Percentiles rank a stretch among this genome's conserved stretches.
These are phyloP conservation scores for Cutaneotrichosporon sp. DNA, from an alignment of 1,284 basidiomycete genomes.

Conservation along the genomic window DNA sequence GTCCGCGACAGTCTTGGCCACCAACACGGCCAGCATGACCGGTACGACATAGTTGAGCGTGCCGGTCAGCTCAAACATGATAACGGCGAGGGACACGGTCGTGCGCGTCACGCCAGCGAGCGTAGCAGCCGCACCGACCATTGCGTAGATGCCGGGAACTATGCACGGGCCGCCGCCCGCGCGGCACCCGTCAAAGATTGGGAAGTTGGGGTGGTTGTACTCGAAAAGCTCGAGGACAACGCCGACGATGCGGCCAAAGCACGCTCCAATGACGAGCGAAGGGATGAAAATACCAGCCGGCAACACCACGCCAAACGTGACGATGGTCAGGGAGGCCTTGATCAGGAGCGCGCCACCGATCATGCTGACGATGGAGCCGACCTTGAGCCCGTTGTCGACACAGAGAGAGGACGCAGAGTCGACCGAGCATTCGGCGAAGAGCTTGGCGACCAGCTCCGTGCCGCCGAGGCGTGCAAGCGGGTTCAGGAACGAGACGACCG, in stretches of 20 bases:
- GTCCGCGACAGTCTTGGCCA: constrained; percentile 91
- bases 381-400: constrained; percentile 64
- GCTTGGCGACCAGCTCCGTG: constrained; percentile 79
- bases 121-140: constrained; percentile 84
- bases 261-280: constrained; percentile 93
- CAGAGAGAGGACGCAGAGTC: constrained; percentile 69
- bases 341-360: constrained; percentile 74
- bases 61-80: constrained; percentile 95
- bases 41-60: constrained; percentile 93
- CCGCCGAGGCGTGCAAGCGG: constrained; percentile 91
- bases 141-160: constrained; percentile 85
- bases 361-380: constrained; percentile 66
- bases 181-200: constrained; percentile 66
- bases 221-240: constrained; percentile 78
- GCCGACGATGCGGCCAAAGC: constrained; percentile 85
- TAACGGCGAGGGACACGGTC: constrained; percentile 84
- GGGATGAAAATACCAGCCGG: constrained; percentile 98
- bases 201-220: constrained; percentile 62
- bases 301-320: constrained; percentile 92
- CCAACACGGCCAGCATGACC: constrained; percentile 80
- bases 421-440: constrained; percentile 79
- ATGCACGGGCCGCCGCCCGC: constrained; percentile 32
- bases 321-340: constrained; percentile 77
- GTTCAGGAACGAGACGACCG: constrained; percentile 78
- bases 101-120: constrained; percentile 76